phyloP scores from a whole-genome alignment of 2,329 filamentous ascomycete genomes.

The Colletotrichum tabaci region DNA sequence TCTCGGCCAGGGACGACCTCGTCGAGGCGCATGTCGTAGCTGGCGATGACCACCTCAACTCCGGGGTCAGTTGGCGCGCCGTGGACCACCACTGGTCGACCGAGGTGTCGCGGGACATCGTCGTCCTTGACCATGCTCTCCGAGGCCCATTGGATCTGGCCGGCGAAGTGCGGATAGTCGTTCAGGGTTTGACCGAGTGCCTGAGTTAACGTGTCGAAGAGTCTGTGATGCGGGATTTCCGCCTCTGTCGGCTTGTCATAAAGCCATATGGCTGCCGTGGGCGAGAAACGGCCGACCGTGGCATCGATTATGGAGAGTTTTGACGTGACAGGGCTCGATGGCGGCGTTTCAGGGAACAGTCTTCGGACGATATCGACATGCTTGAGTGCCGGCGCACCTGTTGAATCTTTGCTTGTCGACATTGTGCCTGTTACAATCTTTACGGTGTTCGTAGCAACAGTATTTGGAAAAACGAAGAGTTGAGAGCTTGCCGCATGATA shows the following conservation, averaged over 20 bases:
- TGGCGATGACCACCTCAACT: constrained; percentile 55
- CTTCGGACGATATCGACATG: neutral
- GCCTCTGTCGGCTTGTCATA: constrained; percentile 50
- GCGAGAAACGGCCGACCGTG: constrained; percentile 56
- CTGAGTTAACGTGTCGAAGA: neutral
- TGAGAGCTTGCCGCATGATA: too few species aligned
- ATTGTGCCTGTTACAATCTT: neutral
- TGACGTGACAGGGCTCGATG: neutral
- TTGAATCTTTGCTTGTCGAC: neutral
- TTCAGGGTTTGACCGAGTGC: constrained; percentile 54
- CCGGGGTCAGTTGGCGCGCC: constrained; percentile 57
- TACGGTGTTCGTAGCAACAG: neutral
- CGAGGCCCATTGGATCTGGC: constrained; percentile 56
- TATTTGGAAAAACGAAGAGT: too few species aligned
- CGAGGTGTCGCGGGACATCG: constrained; percentile 49
- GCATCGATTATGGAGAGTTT: constrained; percentile 60
- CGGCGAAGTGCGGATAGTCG: constrained; percentile 59
- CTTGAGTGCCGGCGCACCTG: neutral
- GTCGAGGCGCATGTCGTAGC: constrained; percentile 47
- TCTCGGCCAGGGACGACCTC: constrained; percentile 50
- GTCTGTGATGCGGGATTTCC: constrained; percentile 24
- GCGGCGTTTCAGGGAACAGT: constrained; percentile 13
- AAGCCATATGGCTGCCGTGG: constrained; percentile 61
- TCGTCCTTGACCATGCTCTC: constrained; percentile 43
- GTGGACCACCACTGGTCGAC: constrained; percentile 54